phyloP scores from a whole-genome alignment of 345 rosid species.

The Moringa oleifera region DNA sequence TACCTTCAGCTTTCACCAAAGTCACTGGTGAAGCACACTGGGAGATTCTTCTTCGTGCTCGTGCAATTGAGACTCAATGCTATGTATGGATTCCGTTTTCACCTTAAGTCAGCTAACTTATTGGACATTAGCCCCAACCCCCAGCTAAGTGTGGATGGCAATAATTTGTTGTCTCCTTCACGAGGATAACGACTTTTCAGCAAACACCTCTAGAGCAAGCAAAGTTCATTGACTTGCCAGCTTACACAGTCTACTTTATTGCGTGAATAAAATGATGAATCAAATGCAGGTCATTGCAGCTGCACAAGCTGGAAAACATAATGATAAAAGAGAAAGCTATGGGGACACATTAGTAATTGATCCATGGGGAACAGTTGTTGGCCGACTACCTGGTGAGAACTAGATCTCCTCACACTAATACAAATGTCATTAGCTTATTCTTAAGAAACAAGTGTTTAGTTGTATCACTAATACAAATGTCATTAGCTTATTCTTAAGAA shows the following conservation, averaged over 20 bases:
- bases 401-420: not conserved
- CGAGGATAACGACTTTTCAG: not conserved
- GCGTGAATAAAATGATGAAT: slow-evolving; percentile 1
- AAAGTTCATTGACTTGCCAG: slow-evolving; percentile 3
- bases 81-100: slow-evolving; percentile 46
- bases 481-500: slow-evolving; percentile 1
- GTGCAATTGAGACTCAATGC: slow-evolving; percentile 95
- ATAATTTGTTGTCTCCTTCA: not conserved
- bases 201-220: not conserved
- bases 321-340: slow-evolving; percentile 74
- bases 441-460: slow-evolving; percentile 1
- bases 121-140: not conserved
- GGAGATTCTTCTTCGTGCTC: slow-evolving; percentile 90
- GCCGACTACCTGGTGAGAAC: slow-evolving; percentile 68
- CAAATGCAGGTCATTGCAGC: slow-evolving; percentile 69
- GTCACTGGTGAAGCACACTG: slow-evolving; percentile 93
- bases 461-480: not conserved
- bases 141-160: not conserved
- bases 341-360: slow-evolving; percentile 85
- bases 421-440: not conserved
- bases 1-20: slow-evolving; percentile 84
- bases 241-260: not conserved
- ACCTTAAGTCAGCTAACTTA: not conserved
- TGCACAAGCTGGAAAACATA: slow-evolving; percentile 88
- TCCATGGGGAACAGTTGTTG: slow-evolving; percentile 86